Percentiles rank a stretch among this genome's conserved stretches.
Evolutionary conservation across 2,329 filamentous ascomycete genomes (phyloP).

Genomic region (Cyclaneusma minus): DNA sequence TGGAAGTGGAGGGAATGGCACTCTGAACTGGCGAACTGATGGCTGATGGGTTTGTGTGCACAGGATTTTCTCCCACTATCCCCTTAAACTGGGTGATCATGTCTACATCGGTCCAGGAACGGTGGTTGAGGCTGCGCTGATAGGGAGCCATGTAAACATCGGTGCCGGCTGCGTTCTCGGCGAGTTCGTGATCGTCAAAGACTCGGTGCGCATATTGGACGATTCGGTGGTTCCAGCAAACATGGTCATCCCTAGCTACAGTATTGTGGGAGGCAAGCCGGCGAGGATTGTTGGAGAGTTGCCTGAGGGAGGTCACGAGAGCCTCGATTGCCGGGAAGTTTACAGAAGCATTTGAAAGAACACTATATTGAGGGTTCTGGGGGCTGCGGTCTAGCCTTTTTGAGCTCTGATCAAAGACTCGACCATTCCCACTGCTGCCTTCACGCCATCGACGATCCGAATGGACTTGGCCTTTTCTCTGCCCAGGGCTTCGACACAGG

Average conservation of each 20-base stretch:
- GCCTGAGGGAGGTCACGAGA: slow-evolving; percentile 51
- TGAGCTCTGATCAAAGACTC: too few species aligned
- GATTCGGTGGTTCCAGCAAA: slow-evolving; percentile 69
- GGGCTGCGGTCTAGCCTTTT: too few species aligned
- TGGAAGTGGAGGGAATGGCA: too few species aligned
- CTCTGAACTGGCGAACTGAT: slow-evolving; percentile 2
- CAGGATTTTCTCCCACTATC: slow-evolving; percentile 61
- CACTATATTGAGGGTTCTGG: not conserved
- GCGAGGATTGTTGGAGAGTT: slow-evolving; percentile 71
- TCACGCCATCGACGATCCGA: slow-evolving; percentile 66
- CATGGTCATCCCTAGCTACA: slow-evolving; percentile 88
- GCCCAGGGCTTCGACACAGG: slow-evolving; percentile 49
- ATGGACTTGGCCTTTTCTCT: slow-evolving; percentile 38
- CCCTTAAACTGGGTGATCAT: slow-evolving; percentile 85
- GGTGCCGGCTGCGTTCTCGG: slow-evolving; percentile 64
- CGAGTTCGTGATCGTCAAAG: slow-evolving; percentile 83
- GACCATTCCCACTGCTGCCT: slow-evolving; percentile 40
- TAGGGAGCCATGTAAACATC: slow-evolving; percentile 78
- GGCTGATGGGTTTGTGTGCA: not conserved
- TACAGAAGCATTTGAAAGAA: slow-evolving; percentile 47
- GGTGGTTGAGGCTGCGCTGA: slow-evolving; percentile 67
- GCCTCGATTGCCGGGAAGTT: slow-evolving; percentile 46
- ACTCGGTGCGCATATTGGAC: slow-evolving; percentile 79
- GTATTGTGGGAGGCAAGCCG: slow-evolving; percentile 72
- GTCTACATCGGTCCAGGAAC: slow-evolving; percentile 70